These are phyloP conservation scores for Diaporthe citriasiana DNA, from an alignment of 2,329 filamentous ascomycete genomes.

Conservation along the genomic window DNA sequence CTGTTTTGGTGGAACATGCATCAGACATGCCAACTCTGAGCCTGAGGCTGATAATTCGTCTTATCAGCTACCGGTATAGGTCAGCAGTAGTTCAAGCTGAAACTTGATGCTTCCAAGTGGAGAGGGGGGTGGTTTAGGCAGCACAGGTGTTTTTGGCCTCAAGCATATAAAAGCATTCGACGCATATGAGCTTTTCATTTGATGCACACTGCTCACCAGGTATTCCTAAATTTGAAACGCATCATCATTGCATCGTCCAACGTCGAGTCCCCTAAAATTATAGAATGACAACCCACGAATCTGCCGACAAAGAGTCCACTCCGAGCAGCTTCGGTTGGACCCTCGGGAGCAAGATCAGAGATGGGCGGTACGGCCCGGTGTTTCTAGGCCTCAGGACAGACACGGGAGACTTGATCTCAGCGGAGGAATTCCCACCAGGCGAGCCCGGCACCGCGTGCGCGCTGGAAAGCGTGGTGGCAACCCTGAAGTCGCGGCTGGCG, in stretches of 20 bases:
- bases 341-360: conserved; percentile 18
- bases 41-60: neutral
- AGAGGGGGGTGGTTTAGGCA: neutral
- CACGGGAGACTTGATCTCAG: conserved; percentile 32
- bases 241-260: neutral
- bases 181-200: neutral
- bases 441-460: neutral
- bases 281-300: neutral
- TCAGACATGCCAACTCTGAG: too few relatives aligned
- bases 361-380: conserved; percentile 38
- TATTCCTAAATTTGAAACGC: neutral
- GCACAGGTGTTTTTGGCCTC: neutral
- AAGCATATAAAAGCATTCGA: neutral
- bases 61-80: neutral
- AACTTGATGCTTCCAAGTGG: neutral
- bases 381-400: conserved; percentile 29
- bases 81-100: conserved; percentile 9
- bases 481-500: neutral
- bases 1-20: neutral
- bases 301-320: neutral
- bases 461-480: conserved; percentile 2
- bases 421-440: conserved; percentile 24
- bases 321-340: conserved; percentile 8
- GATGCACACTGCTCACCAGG: neutral
- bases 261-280: too few relatives aligned